phyloP scores from a whole-genome alignment of 345 rosid genomes.

The Acer saccharum region DNA sequence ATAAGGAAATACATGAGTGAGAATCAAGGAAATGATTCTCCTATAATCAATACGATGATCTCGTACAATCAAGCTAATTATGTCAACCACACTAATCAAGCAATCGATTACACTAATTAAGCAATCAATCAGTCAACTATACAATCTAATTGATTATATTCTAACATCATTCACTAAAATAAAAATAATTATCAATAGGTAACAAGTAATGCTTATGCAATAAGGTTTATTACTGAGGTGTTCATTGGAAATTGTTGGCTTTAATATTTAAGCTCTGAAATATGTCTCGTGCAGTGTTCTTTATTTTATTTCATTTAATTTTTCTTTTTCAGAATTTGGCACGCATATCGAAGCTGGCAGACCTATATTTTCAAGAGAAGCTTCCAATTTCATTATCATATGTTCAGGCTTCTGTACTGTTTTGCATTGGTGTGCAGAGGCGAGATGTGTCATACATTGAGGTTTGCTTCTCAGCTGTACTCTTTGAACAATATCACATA shows the following conservation, averaged over 20 bases:
- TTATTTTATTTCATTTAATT: neutral
- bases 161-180: neutral
- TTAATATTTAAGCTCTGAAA: neutral
- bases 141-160: too few relatives aligned
- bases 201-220: neutral
- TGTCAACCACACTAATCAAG: too few relatives aligned
- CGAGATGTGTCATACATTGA: conserved; percentile 59
- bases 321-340: conserved; percentile 56
- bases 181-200: neutral
- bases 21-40: too few relatives aligned
- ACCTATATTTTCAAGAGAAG: conserved; percentile 75
- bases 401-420: conserved; percentile 80
- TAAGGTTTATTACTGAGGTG: neutral
- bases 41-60: too few relatives aligned
- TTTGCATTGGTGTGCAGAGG: conserved; percentile 86
- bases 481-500: conserved; percentile 8
- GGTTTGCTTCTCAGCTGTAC: conserved; percentile 47
- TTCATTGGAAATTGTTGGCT: neutral
- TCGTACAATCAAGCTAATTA: too few relatives aligned
- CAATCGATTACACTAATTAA: too few relatives aligned
- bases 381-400: conserved; percentile 74
- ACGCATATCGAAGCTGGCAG: conserved; percentile 69
- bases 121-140: too few relatives aligned
- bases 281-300: neutral
- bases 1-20: too few relatives aligned